These are phyloP conservation scores for Nyctanthes arbortristis DNA, from an alignment of 257 asterid species.

Conservation along the genomic window DNA sequence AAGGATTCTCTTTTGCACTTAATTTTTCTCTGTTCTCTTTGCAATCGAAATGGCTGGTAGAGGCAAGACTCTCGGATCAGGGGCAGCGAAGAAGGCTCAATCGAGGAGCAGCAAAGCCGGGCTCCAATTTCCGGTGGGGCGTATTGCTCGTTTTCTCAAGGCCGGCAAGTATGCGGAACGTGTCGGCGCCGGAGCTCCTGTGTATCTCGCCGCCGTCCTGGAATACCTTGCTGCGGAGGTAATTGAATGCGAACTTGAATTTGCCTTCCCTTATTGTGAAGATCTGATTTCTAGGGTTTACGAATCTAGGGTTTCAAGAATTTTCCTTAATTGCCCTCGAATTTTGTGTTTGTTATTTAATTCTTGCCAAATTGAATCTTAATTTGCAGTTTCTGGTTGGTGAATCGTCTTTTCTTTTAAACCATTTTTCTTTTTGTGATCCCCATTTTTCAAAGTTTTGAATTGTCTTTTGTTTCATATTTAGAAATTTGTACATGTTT, in stretches of 20 bases:
- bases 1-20: too few species aligned
- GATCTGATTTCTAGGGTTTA: neutral
- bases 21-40: neutral
- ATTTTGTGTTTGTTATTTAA: neutral
- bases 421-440: neutral
- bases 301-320: slow-evolving; percentile 15
- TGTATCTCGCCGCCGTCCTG: slow-evolving; percentile 46
- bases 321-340: neutral
- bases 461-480: neutral
- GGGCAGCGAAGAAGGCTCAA: slow-evolving; percentile 45
- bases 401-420: too few species aligned
- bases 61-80: slow-evolving; percentile 52
- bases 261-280: neutral
- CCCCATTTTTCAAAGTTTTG: neutral
- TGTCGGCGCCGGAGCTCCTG: slow-evolving; percentile 58
- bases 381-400: neutral
- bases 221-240: slow-evolving; percentile 54
- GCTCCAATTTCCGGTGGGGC: slow-evolving; percentile 52
- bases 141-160: slow-evolving; percentile 52
- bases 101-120: slow-evolving; percentile 56
- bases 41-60: slow-evolving; percentile 40
- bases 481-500: neutral
- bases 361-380: neutral
- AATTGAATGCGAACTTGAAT: neutral
- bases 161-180: slow-evolving; percentile 54